These are phyloP conservation scores for Mucor racemosus DNA, from an alignment of 371 early-diverging fungal species.

Conservation along the genomic window DNA sequence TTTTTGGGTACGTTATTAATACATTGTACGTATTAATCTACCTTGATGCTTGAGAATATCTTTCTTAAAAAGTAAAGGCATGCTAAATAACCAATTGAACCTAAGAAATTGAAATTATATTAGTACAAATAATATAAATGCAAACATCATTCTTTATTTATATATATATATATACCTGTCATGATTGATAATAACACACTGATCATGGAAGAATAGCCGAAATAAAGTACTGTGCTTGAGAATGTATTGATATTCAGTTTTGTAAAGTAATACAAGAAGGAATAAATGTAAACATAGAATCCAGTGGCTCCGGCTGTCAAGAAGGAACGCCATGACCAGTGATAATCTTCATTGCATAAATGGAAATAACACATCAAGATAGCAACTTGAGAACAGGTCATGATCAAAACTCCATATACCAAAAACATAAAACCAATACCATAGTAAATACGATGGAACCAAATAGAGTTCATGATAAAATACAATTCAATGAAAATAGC, in stretches of 20 bases:
- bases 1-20: too few relatives aligned
- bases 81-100: slow-evolving; percentile 79
- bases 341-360: slow-evolving; percentile 91
- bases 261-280: slow-evolving; percentile 79
- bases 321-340: slow-evolving; percentile 96
- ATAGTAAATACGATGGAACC: slow-evolving; percentile 91
- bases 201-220: slow-evolving; percentile 87
- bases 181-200: slow-evolving; percentile 67
- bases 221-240: slow-evolving; percentile 85
- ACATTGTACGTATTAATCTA: slow-evolving; percentile 53
- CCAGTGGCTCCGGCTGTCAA: slow-evolving; percentile 87
- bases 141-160: too few relatives aligned
- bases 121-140: neutral
- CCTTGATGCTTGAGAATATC: slow-evolving; percentile 86
- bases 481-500: slow-evolving; percentile 91
- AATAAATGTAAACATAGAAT: slow-evolving; percentile 88
- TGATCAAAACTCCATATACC: slow-evolving; percentile 79
- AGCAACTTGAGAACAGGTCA: slow-evolving; percentile 86
- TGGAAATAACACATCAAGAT: slow-evolving; percentile 90
- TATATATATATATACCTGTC: neutral
- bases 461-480: slow-evolving; percentile 91
- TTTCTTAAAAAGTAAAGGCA: slow-evolving; percentile 79
- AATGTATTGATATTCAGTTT: slow-evolving; percentile 74
- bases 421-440: slow-evolving; percentile 86
- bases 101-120: slow-evolving; percentile 46